phyloP scores from a whole-genome alignment of 179 eudicot species.

The Pouteria campechiana region DNA sequence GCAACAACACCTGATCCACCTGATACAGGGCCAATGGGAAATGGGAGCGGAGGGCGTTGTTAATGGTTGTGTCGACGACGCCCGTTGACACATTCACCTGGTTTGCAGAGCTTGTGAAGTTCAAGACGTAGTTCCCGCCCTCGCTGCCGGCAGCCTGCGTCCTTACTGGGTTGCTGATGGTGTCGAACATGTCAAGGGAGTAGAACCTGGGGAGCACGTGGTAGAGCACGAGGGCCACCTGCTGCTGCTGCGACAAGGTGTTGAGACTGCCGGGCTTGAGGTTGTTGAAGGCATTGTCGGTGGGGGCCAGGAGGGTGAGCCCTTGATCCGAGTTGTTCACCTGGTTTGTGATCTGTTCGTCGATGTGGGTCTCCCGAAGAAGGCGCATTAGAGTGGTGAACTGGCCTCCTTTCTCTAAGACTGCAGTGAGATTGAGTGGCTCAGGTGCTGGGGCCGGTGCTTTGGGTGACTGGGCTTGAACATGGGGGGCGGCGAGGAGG shows the following conservation, averaged over 20 bases:
- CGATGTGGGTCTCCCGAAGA: slow-evolving; percentile 17
- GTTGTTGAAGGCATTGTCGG: slow-evolving; percentile 36
- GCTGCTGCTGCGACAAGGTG: slow-evolving; percentile 28
- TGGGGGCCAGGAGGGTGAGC: slow-evolving; percentile 40
- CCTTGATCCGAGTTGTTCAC: slow-evolving; percentile 35
- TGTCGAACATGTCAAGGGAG: slow-evolving; percentile 17
- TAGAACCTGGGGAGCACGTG: slow-evolving; percentile 57
- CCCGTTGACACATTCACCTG: slow-evolving; percentile 64
- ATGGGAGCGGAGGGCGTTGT: slow-evolving; percentile 29
- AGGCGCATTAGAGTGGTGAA: slow-evolving; percentile 22
- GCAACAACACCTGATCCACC: slow-evolving; percentile 57
- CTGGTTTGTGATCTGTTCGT: slow-evolving; percentile 29
- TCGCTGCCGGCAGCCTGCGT: slow-evolving; percentile 61
- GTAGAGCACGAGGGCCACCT: slow-evolving; percentile 49
- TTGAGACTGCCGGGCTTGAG: slow-evolving; percentile 28
- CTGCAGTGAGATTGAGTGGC: slow-evolving; percentile 26
- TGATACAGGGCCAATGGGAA: slow-evolving; percentile 47
- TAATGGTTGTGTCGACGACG: slow-evolving; percentile 17
- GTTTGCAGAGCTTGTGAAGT: slow-evolving; percentile 23
- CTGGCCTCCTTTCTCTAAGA: slow-evolving; percentile 20
- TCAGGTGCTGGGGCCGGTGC: slow-evolving; percentile 28
- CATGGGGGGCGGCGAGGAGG: slow-evolving; percentile 3
- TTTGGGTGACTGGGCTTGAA: slow-evolving; percentile 15
- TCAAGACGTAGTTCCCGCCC: slow-evolving; percentile 31
- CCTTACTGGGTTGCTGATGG: slow-evolving; percentile 69